Conservation (phyloP, 2,329 filamentous ascomycete species). For the Botrytis paeoniae region DNA sequence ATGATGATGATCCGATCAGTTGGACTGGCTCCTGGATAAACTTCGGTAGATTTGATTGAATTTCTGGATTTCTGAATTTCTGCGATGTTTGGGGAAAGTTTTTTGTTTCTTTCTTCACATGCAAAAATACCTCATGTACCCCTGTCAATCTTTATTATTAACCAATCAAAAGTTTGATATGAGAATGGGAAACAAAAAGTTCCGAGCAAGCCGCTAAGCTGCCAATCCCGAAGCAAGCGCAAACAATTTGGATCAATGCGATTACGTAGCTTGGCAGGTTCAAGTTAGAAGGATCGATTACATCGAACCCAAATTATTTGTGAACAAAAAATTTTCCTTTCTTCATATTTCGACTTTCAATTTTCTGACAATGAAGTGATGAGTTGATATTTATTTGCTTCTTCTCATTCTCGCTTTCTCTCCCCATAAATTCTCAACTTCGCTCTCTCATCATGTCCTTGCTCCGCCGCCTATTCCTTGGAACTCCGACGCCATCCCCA, state of each 20-base stretch:
- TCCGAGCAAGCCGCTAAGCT: neutral
- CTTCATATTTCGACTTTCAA: neutral
- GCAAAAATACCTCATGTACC: neutral
- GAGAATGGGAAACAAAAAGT: neutral
- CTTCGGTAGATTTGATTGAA: neutral
- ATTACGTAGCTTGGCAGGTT: constrained; percentile 12
- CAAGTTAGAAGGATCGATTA: neutral
- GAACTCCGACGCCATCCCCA: constrained; percentile 24
- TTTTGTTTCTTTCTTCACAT: neutral
- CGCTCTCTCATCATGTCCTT: constrained; percentile 5
- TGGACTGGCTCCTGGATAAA: neutral
- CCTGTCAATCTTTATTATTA: neutral
- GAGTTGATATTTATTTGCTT: neutral
- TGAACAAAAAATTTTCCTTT: neutral
- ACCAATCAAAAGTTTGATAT: neutral
- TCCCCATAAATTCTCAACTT: neutral
- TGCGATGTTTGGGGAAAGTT: neutral
- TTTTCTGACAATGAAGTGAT: neutral
- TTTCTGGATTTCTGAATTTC: neutral
- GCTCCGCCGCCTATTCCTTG: constrained; percentile 3
- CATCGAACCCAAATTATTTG: neutral
- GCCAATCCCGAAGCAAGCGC: neutral
- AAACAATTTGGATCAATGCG: neutral
- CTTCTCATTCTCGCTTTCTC: neutral
- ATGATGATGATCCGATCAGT: neutral